Percentiles rank a stretch among this genome's conserved stretches.
Evolutionary conservation across 2,329 filamentous ascomycete species (phyloP).

Genomic region (Talaromyces sp.): DNA sequence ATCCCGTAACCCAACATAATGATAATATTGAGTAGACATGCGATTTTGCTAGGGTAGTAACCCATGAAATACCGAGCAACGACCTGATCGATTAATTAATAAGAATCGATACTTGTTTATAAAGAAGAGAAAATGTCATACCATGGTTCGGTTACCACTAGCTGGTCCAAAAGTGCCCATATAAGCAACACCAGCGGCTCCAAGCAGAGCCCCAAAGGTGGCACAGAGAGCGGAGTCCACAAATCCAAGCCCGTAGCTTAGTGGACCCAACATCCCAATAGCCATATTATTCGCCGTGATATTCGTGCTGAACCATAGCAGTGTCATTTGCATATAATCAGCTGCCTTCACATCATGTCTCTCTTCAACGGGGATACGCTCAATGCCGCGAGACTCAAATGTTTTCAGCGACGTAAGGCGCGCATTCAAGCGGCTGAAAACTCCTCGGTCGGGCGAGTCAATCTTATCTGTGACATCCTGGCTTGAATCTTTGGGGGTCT

Average conservation of each 20-base stretch:
- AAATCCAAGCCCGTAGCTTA: conserved; percentile 36
- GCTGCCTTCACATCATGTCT: conserved; percentile 45
- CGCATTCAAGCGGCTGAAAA: conserved; percentile 2
- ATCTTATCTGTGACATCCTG: neutral
- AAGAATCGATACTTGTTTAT: no score
- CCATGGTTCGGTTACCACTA: conserved; percentile 40
- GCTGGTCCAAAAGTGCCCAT: conserved; percentile 37
- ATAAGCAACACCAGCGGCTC: conserved; percentile 31
- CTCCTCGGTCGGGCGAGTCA: neutral
- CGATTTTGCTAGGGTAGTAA: conserved; percentile 37
- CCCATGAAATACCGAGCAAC: conserved; percentile 37
- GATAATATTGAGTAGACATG: conserved; percentile 37
- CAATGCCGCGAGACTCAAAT: conserved; percentile 57
- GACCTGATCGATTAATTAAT: conserved; percentile 19
- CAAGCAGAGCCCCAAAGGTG: conserved; percentile 32
- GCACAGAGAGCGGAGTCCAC: conserved; percentile 32
- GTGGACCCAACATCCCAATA: conserved; percentile 37
- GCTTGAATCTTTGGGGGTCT: neutral
- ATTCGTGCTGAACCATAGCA: conserved; percentile 34
- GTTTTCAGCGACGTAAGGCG: neutral
- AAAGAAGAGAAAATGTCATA: conserved; percentile 12
- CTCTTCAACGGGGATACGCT: conserved; percentile 55
- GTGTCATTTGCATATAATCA: conserved; percentile 29
- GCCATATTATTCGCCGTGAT: conserved; percentile 36
- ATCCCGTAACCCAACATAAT: conserved; percentile 40